Evolutionary conservation across 2,329 filamentous ascomycete species (phyloP), one percentile per base, ranked within the genome.

Genomic region (Diaporthe sp.): DNA sequence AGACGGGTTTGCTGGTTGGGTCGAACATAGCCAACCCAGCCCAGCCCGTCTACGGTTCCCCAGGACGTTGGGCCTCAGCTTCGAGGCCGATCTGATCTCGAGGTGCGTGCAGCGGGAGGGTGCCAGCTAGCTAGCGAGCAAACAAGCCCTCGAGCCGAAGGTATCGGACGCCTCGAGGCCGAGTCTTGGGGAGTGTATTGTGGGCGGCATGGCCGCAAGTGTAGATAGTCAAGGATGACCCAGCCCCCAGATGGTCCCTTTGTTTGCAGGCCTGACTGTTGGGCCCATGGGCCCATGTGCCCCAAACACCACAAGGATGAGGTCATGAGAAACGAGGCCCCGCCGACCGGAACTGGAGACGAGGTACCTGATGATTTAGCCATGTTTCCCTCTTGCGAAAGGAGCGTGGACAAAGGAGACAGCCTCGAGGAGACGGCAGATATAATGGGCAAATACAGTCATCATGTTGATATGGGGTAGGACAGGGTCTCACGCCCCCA

Each of bases 241-340:
- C 49, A 49, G 57, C 25, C 42, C 51, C 46, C 15, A 65, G 15
- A 31, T 34, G 61, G 71, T 44, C 46, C n/a, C 62, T 71, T 51
- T 42, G 46, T 73, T 61, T 73, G 71, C 46, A 73, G 58, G 49
- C 57, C 46, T 53, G 44, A 65, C 60, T 65, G 71, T 60, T 62
- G 42, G 73, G 53, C 53, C 37, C 62, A 46, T 65, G 62, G 57
- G 71, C 39, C 70, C 71, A 73, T 60, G 55, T 28, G 37, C 22
- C 75, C 71, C 75, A 74, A 60, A 68, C 65, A 68, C 31, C 65
- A 68, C 65, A 53, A n/a, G 65, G 65, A 53, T 61, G 72, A 67
- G 75, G 75, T 76, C 75, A 76, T 74, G 57, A 71, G 75, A 60
- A 60, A 65, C 28, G 65, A 46, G 67, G 58, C 67, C 46, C 55